Conservation (phyloP, 345 rosid genomes). For the Salix viminalis region DNA sequence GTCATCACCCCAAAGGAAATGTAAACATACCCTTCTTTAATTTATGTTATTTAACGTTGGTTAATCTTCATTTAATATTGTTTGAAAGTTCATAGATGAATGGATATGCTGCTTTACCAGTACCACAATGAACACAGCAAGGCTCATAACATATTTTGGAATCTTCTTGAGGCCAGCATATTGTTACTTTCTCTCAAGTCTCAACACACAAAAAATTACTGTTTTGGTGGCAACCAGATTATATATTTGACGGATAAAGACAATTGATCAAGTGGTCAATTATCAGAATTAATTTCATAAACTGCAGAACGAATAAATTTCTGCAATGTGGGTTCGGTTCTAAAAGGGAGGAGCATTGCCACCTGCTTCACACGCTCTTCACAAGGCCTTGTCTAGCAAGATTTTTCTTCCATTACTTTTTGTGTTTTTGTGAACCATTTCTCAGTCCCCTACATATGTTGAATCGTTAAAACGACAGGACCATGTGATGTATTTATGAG, state of each 20-base stretch:
- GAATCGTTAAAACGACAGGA: neutral
- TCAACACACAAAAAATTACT: neutral
- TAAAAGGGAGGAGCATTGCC: neutral
- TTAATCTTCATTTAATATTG: neutral
- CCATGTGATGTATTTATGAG: neutral
- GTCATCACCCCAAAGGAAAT: no score
- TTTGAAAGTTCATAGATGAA: neutral
- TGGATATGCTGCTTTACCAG: neutral
- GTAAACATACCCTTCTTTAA: neutral
- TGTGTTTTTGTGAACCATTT: neutral
- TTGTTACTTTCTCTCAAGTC: neutral
- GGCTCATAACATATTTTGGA: neutral
- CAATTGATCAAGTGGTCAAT: neutral
- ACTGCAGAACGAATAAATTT: neutral
- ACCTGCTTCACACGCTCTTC: neutral
- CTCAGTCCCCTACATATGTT: no score
- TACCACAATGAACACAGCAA: neutral
- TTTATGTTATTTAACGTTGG: neutral
- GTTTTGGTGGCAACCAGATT: neutral
- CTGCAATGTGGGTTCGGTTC: neutral
- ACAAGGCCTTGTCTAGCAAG: constrained; percentile 3
- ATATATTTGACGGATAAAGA: neutral
- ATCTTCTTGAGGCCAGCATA: neutral
- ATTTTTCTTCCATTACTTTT: neutral
- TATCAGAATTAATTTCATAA: neutral